phyloP scores from a whole-genome alignment of 176 grass and related monocot species.

The Saccharum officinarum region DNA sequence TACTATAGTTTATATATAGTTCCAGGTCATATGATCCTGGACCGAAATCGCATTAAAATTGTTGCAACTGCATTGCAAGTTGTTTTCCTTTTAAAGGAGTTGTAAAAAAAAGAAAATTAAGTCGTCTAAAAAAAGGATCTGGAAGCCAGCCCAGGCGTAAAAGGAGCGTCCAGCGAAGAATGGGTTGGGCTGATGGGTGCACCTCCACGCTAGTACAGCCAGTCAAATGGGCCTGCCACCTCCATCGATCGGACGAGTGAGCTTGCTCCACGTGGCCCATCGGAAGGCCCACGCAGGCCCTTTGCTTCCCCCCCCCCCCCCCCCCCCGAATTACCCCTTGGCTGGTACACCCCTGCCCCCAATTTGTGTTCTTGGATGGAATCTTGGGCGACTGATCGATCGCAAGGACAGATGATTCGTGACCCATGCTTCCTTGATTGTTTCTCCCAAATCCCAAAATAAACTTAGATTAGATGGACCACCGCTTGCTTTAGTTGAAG shows the following conservation, averaged over 20 bases:
- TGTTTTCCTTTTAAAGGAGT: neutral
- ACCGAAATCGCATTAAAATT: neutral
- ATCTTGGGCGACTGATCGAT: neutral
- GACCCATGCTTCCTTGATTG: neutral
- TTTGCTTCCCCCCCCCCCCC: too few species aligned
- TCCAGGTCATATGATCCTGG: neutral
- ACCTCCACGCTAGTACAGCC: neutral
- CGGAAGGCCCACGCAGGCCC: neutral
- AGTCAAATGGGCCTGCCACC: neutral
- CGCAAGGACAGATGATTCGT: neutral
- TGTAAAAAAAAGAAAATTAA: neutral
- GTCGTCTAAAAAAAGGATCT: too few species aligned
- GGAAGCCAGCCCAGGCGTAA: neutral
- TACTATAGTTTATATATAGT: neutral
- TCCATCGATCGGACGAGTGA: neutral
- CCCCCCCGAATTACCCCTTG: neutral
- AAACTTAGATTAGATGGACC: neutral
- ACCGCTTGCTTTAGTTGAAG: neutral
- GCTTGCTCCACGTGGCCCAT: neutral
- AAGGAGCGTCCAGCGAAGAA: neutral
- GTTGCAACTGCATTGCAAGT: neutral
- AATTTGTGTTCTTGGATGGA: too few species aligned
- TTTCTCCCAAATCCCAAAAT: neutral
- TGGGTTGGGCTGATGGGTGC: neutral
- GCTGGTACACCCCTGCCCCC: neutral